Conservation (phyloP, 345 rosid species). For the Hirschfeldia incana region DNA sequence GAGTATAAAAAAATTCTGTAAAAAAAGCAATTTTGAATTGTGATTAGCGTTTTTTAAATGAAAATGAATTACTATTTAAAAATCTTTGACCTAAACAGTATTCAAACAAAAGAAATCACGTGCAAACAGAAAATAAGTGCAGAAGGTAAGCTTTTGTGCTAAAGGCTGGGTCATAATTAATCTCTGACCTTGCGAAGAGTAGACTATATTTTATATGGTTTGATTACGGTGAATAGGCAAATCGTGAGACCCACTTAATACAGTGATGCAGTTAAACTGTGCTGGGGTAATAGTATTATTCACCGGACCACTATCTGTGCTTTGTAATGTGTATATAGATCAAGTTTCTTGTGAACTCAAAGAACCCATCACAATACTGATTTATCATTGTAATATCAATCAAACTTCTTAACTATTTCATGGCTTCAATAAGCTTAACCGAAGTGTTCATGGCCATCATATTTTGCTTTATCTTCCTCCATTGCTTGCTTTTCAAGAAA, state of each 20-base stretch:
- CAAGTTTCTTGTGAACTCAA: background rate
- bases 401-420: background rate
- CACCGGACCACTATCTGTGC: background rate
- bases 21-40: too few relatives aligned
- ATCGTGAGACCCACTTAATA: background rate
- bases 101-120: background rate
- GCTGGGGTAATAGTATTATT: background rate
- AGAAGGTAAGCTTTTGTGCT: background rate
- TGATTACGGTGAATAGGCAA: background rate
- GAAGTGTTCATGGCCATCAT: background rate
- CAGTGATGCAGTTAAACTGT: background rate
- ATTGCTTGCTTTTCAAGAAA: conserved; percentile 5
- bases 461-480: conserved; percentile 13
- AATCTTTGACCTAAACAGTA: background rate
- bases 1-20: too few relatives aligned
- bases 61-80: too few relatives aligned
- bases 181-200: background rate
- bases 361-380: background rate
- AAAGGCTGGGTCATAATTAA: background rate
- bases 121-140: background rate
- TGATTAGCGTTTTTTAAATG: too few relatives aligned
- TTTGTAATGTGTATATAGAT: background rate
- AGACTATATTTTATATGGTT: background rate
- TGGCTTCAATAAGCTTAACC: background rate
- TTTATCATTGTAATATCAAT: background rate